Evolutionary conservation across 495 filamentous ascomycete genomes (phyloP).

Genomic region (Diplogelasinospora grovesii): DNA sequence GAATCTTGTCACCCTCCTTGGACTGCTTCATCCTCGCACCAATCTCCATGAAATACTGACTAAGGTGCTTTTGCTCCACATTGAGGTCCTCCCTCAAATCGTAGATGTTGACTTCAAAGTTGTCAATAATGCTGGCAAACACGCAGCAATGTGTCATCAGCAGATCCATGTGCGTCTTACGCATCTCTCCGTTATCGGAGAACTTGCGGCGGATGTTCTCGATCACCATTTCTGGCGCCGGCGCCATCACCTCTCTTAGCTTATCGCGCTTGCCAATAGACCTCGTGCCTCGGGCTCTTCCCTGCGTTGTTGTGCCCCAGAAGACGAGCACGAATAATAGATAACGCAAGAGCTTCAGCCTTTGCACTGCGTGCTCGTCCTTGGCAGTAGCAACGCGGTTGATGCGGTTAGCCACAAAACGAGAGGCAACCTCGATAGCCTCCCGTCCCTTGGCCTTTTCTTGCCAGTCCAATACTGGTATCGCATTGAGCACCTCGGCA

Average conservation of each 20-base stretch:
- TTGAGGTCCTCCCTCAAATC: slow-evolving; percentile 74
- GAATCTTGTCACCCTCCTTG: slow-evolving; percentile 43
- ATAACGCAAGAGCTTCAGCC: slow-evolving; percentile 60
- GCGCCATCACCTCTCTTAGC: slow-evolving; percentile 37
- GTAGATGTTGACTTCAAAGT: slow-evolving; percentile 68
- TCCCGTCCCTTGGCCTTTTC: slow-evolving; percentile 53
- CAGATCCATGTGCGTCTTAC: slow-evolving; percentile 56
- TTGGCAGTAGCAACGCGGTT: slow-evolving; percentile 47
- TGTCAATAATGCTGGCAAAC: slow-evolving; percentile 63
- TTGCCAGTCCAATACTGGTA: slow-evolving; percentile 70
- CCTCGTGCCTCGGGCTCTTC: slow-evolving; percentile 35
- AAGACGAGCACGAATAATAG: slow-evolving; percentile 61
- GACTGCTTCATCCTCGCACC: slow-evolving; percentile 56
- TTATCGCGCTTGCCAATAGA: slow-evolving; percentile 42
- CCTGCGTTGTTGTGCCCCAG: slow-evolving; percentile 29
- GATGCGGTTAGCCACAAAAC: slow-evolving; percentile 61
- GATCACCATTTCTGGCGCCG: slow-evolving; percentile 56
- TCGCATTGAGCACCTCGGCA: slow-evolving; percentile 47
- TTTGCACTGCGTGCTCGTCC: slow-evolving; percentile 51
- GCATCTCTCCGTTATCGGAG: slow-evolving; percentile 51
- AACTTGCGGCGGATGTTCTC: slow-evolving; percentile 66
- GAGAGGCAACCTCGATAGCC: slow-evolving; percentile 50
- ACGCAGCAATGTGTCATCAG: slow-evolving; percentile 64
- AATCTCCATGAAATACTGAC: slow-evolving; percentile 72
- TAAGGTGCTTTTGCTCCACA: slow-evolving; percentile 59